These are phyloP conservation scores for Plasmodium gallinaceum DNA, from an alignment of 169 alveolate species.

Conservation along the genomic window DNA sequence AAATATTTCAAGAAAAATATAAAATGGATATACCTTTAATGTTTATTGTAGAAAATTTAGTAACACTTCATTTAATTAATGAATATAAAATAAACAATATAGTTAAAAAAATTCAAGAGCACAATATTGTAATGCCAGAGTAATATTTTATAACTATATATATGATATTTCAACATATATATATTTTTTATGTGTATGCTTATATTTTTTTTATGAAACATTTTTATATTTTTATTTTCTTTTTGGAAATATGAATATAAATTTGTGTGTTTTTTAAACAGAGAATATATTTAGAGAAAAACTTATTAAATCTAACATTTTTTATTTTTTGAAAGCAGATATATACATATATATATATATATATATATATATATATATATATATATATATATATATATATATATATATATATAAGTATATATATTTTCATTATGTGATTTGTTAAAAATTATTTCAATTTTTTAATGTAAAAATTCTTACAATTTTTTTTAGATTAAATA, in stretches of 20 bases:
- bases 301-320: no score
- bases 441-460: no score
- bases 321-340: not conserved
- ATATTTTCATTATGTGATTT: not conserved
- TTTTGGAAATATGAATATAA: no score
- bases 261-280: no score
- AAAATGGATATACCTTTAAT: slow-evolving; percentile 68
- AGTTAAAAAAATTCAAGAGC: slow-evolving; percentile 65
- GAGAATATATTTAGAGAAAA: no score
- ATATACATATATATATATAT: not conserved
- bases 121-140: slow-evolving; percentile 73
- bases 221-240: no score
- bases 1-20: slow-evolving; percentile 43
- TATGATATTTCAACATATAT: no score
- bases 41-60: slow-evolving; percentile 51
- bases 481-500: slow-evolving; percentile 8
- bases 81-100: slow-evolving; percentile 67
- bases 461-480: no score
- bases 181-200: no score
- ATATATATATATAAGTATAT: not conserved
- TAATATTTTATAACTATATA: not conserved
- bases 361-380: not conserved
- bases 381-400: not conserved
- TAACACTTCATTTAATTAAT: slow-evolving; percentile 61
- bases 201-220: no score